Base-by-base conservation (phyloP, 2,329 filamentous ascomycete genomes). In the Aspergillus texensis region DNA sequence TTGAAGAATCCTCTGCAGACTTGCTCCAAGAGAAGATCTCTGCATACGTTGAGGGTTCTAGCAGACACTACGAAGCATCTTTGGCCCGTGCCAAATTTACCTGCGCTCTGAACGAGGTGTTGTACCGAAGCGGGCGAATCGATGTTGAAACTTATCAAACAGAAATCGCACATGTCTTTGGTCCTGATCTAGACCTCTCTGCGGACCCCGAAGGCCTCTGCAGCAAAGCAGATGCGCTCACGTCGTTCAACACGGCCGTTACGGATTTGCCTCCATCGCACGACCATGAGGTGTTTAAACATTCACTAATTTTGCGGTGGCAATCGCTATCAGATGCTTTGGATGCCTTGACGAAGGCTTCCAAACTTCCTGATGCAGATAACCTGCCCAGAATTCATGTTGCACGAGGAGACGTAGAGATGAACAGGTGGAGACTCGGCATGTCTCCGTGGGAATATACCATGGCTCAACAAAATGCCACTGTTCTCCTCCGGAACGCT, bases 41-140 rank as follows among this genome's bases (percentile, higher is more conserved):
- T 3, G 71, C 75, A n/a, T 86, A 88, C 62, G 77, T 86, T 16
- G 74, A 80, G 65, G 73, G 79, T 58, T 76, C 79, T 58, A 73
- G 79, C 65, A 75, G 80, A 63, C 77, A 81, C 48, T 77, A 83
- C 50, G 86, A 89, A 70, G 81, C 85, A 24, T 76, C 80, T 3
- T 78, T 90, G 28, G 83, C 84, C 5, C 79, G 81, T 30, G 87
- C 87, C 9, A 85, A 81, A 56, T 89, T 90, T 72, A 76, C 84
- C 19, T 82, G 82, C 54, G 83, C 84, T 5, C 73, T 89, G 53
- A 82, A 85, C 11, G 86, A 89, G 65, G 80, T 85, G 1, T 81
- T 85, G 57, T 90, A 86, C 71, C 82, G 84, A 43, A 79, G 77
- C 57, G 80, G 80, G 41, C 75, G 79, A 57, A 82, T 84, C 59